Percentiles rank a stretch among this genome's conserved stretches.
phyloP scores from a whole-genome alignment of 2,329 filamentous ascomycete genomes.

The Hypoxylon sp. region DNA sequence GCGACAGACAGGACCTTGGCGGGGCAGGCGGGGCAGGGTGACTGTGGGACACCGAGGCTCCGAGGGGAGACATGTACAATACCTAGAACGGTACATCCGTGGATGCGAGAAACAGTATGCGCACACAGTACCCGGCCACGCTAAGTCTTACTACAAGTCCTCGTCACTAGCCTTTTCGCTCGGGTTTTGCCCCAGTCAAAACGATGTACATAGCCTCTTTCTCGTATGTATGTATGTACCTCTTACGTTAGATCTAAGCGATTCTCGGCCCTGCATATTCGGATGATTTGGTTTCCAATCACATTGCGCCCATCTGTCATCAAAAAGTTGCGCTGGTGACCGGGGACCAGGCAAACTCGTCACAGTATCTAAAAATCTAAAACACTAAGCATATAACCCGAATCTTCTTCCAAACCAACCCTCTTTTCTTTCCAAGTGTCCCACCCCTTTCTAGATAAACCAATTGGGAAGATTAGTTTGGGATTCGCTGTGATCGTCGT shows the following conservation, averaged over 20 bases:
- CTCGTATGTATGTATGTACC: too few species aligned
- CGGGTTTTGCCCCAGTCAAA: conserved; percentile 14
- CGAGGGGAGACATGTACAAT: conserved; percentile 12
- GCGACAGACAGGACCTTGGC: conserved; percentile 8
- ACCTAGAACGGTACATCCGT: not conserved
- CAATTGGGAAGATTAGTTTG: conserved; percentile 24
- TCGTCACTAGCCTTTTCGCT: conserved; percentile 11
- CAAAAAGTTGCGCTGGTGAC: conserved; percentile 9
- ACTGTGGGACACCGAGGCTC: conserved; percentile 39
- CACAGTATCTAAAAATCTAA: conserved; percentile 22
- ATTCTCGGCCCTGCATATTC: conserved; percentile 32
- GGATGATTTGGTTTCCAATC: conserved; percentile 28
- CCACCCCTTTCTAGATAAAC: conserved; percentile 3
- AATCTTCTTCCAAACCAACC: conserved; percentile 23
- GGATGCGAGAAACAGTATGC: not conserved
- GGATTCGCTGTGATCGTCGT: conserved; percentile 52
- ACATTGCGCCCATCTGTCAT: conserved; percentile 42
- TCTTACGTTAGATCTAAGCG: conserved; percentile 28
- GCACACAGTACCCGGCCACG: not conserved
- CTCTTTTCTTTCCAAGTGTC: conserved; percentile 17
- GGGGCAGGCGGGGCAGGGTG: conserved; percentile 26
- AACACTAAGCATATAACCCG: conserved; percentile 24
- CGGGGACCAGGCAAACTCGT: conserved; percentile 3
- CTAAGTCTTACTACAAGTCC: conserved; percentile 6
- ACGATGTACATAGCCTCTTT: conserved; percentile 5